phyloP scores from a whole-genome alignment of 257 asterid genomes.

The Striga asiatica region DNA sequence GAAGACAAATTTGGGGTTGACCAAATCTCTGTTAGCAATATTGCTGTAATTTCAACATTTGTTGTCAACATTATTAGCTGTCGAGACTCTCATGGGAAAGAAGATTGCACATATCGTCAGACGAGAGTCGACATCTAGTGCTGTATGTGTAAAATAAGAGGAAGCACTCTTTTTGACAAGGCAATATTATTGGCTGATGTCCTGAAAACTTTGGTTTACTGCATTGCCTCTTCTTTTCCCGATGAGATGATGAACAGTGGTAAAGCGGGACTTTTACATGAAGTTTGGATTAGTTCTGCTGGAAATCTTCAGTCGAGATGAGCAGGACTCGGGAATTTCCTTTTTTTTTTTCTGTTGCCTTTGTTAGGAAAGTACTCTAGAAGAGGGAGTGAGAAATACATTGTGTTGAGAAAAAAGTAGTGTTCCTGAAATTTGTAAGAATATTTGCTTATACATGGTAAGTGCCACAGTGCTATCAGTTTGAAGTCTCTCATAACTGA shows the following conservation, averaged over 20 bases:
- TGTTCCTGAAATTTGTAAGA: too few relatives aligned
- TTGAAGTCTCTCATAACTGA: too few relatives aligned
- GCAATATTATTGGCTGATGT: conserved; percentile 78
- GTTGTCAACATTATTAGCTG: conserved; percentile 64
- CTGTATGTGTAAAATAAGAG: conserved; percentile 56
- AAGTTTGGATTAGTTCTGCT: conserved; percentile 85
- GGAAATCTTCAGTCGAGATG: too few relatives aligned
- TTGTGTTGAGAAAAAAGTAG: too few relatives aligned
- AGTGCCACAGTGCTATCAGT: too few relatives aligned
- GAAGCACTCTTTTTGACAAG: conserved; percentile 53
- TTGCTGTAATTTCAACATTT: conserved; percentile 62
- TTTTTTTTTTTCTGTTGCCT: too few relatives aligned
- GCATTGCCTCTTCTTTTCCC: conserved; percentile 58
- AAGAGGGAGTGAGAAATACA: too few relatives aligned
- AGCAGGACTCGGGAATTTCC: too few relatives aligned
- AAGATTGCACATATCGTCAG: conserved; percentile 64
- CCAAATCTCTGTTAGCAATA: conserved; percentile 84
- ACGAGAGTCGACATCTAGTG: conserved; percentile 48
- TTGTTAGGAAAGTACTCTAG: too few relatives aligned
- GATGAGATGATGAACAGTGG: conserved; percentile 60
- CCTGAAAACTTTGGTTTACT: conserved; percentile 64
- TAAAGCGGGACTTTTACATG: conserved; percentile 62
- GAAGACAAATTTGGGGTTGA: conserved; percentile 92
- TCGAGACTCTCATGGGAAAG: conserved; percentile 81
- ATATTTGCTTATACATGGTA: too few relatives aligned